Evolutionary conservation across 1,284 basidiomycete genomes (phyloP), one percentile per base, ranked within the genome.

Genomic region (Tranzscheliella williamsii): DNA sequence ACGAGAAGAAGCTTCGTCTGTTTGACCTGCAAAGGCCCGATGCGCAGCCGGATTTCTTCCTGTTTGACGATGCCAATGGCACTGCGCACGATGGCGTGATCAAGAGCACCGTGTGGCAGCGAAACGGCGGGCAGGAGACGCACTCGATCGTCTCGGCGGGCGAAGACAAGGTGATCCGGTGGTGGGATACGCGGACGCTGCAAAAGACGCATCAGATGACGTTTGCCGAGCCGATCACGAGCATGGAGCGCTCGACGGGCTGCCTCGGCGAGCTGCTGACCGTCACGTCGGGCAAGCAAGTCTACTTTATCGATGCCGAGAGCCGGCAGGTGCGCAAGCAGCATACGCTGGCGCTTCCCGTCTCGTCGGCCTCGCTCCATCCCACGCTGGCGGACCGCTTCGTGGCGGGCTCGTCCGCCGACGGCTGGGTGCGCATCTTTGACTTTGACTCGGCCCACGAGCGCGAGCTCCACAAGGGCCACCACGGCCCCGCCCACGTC

Each of bases 351-450:
- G 24, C 38, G 2, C 31, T 70, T 0, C 83, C 87, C 15, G 90
- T 91, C 2, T 93, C 91, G 1, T 93, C 89, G 4, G 92, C 90
- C 18, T 91, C 90, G 1, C 85, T 97, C 35, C 93, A 97, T 75
- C 95, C 95, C 1, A 84, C 88, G 51, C 79, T 85, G 37, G 86
- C 90, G 69, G 90, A 95, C 78, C 83, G 90, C 24, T 97, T 97
- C 78, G 87, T 97, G 32, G 92, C 90, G 0, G 94, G 95, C n/a
- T 89, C 86, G 57, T 83, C 84, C 32, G 84, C 82, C 11, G 95
- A 98, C 78, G 92, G 95, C 62, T 98, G 95, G 95, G 92, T 98
- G 18, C 83, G 94, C 32, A 86, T 97, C 24, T 93, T 96, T 75
- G 88, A 89, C 32, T 86, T 91, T 71, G 78, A 81, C 29, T 85